Conservation (phyloP, 2,329 filamentous ascomycete species). For the Podosphaera xanthii region DNA sequence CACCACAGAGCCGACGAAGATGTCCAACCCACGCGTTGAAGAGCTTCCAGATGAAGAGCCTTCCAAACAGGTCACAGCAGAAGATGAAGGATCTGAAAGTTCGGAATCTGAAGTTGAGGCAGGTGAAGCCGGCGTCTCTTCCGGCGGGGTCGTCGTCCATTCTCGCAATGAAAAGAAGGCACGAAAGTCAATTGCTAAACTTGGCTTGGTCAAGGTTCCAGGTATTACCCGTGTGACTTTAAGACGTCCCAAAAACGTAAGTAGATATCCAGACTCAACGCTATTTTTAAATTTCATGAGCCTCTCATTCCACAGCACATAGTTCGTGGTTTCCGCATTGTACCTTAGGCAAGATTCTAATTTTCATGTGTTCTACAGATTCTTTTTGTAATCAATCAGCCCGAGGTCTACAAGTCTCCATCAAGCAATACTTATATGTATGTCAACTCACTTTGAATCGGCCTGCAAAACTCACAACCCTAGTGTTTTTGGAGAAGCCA, state of each 20-base stretch:
- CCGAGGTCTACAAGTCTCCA: constrained; percentile 97
- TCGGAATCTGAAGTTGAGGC: constrained; percentile 60
- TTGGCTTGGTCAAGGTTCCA: constrained; percentile 84
- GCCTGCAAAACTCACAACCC: constrained; percentile 4
- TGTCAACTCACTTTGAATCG: constrained; percentile 19
- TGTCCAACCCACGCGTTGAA: constrained; percentile 96
- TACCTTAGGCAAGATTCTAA: constrained; percentile 4
- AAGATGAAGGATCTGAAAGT: constrained; percentile 45
- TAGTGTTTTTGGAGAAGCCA: constrained; percentile 98
- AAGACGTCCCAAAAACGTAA: constrained; percentile 94
- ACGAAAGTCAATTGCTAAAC: constrained; percentile 96
- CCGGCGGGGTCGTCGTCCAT: constrained; percentile 77
- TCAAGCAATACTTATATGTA: constrained; percentile 99
- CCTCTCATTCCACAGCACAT: too few species aligned
- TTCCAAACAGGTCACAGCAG: constrained; percentile 57
- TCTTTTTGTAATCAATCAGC: constrained; percentile 98
- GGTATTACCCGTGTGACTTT: constrained; percentile 97
- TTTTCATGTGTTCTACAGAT: constrained; percentile 34
- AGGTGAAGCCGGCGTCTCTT: constrained; percentile 39
- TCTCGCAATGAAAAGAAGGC: constrained; percentile 99
- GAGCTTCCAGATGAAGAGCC: constrained; percentile 83
- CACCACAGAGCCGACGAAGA: constrained; percentile 24
- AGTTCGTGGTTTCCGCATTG: too few species aligned
- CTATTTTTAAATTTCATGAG: neutral
- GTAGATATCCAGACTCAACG: constrained; percentile 20